Percentiles rank a stretch among this genome's conserved stretches.
phyloP scores from a whole-genome alignment of 129 eudicot genomes.

The Centaurea solstitialis region DNA sequence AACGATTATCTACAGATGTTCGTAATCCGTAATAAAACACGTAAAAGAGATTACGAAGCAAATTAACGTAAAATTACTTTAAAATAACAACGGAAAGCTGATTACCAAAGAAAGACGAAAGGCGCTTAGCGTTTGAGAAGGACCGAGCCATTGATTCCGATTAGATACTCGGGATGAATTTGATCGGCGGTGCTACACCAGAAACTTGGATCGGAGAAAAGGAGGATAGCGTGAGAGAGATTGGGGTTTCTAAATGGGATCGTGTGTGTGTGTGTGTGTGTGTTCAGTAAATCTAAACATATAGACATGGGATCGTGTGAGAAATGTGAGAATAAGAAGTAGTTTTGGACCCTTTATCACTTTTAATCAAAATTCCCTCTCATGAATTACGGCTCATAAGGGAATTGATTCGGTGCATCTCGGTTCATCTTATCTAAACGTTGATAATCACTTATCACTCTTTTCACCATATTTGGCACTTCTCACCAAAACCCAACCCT shows the following conservation, averaged over 20 bases:
- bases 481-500: too few species aligned
- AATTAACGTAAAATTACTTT: conserved; percentile 20
- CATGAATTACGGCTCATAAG: too few species aligned
- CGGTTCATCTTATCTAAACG: too few species aligned
- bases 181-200: conserved; percentile 17
- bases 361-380: too few species aligned
- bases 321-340: too few species aligned
- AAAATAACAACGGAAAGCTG: conserved; percentile 48
- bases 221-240: conserved; percentile 1
- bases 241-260: conserved; percentile 14
- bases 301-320: too few species aligned
- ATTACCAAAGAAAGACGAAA: conserved; percentile 57
- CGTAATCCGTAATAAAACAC: not conserved
- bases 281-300: too few species aligned
- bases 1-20: not conserved
- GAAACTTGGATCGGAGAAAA: conserved; percentile 12
- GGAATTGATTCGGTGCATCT: too few species aligned
- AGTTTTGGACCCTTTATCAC: too few species aligned
- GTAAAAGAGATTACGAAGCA: not conserved
- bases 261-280: too few species aligned
- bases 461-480: too few species aligned
- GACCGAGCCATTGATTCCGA: conserved; percentile 62
- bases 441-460: too few species aligned
- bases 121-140: conserved; percentile 62
- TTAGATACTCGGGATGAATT: not conserved